These are phyloP conservation scores for Pilobolus umbonatus DNA, from an alignment of 192 early-diverging fungal species.

Conservation along the genomic window DNA sequence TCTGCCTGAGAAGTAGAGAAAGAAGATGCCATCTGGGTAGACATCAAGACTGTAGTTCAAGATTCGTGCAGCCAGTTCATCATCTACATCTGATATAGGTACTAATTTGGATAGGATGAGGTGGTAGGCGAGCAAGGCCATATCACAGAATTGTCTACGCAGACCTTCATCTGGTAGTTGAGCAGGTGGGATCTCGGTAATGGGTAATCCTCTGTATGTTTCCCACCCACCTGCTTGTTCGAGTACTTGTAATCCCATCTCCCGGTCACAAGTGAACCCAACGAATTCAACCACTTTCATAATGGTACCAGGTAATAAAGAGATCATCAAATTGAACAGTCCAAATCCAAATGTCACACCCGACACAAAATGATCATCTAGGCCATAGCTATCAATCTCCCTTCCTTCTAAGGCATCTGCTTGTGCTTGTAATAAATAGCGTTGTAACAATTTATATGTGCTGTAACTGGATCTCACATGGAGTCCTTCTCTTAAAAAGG, in stretches of 20 bases:
- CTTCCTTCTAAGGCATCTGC: slow-evolving; percentile 45
- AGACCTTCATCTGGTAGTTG: slow-evolving; percentile 52
- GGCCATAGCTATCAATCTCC: slow-evolving; percentile 39
- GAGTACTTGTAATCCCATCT: slow-evolving; percentile 67
- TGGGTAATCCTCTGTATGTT: slow-evolving; percentile 26
- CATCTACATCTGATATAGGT: slow-evolving; percentile 61
- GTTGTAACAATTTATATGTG: slow-evolving; percentile 56
- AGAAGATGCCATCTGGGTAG: slow-evolving; percentile 69
- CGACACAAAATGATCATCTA: slow-evolving; percentile 81
- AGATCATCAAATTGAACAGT: slow-evolving; percentile 73
- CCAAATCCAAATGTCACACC: slow-evolving; percentile 77
- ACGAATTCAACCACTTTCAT: slow-evolving; percentile 78
- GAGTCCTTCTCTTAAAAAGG: slow-evolving; percentile 74
- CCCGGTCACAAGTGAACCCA: slow-evolving; percentile 75
- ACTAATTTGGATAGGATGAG: slow-evolving; percentile 67
- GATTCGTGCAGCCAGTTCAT: slow-evolving; percentile 57
- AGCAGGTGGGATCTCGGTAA: slow-evolving; percentile 28
- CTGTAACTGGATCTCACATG: slow-evolving; percentile 66
- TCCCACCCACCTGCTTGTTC: slow-evolving; percentile 71
- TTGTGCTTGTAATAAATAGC: slow-evolving; percentile 42
- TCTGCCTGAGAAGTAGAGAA: slow-evolving; percentile 66
- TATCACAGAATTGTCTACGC: slow-evolving; percentile 68
- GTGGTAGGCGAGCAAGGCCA: slow-evolving; percentile 70
- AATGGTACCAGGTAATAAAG: slow-evolving; percentile 65
- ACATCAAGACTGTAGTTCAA: slow-evolving; percentile 47